phyloP scores from a whole-genome alignment of 352 stramenopile species.

The Detonula confervacea region DNA sequence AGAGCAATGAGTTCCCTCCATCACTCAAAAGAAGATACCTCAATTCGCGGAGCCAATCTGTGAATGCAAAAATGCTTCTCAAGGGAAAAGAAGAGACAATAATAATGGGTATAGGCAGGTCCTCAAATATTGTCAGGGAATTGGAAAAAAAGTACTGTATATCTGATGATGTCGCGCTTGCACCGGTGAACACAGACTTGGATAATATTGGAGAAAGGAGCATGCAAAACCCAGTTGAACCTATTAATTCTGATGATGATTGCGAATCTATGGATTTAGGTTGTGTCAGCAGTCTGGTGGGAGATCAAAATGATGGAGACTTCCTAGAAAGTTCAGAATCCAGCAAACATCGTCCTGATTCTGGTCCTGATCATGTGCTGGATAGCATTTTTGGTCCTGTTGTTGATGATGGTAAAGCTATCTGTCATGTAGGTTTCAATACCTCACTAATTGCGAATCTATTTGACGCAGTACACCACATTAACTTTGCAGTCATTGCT shows the following conservation, averaged over 20 bases:
- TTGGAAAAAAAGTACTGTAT: slow-evolving; percentile 24
- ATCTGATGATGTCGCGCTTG: background rate
- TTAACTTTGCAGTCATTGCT: slow-evolving; percentile 32
- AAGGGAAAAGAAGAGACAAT: slow-evolving; percentile 3
- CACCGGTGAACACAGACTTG: slow-evolving; percentile 8
- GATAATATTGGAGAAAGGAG: background rate
- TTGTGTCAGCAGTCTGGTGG: background rate
- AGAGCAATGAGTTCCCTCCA: slow-evolving; percentile 24
- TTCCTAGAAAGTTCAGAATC: background rate
- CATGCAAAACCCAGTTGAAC: background rate
- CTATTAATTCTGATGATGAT: slow-evolving; percentile 10
- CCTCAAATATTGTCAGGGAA: slow-evolving; percentile 17
- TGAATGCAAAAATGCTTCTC: slow-evolving; percentile 22
- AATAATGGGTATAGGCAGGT: slow-evolving; percentile 1
- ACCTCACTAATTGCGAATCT: slow-evolving; percentile 24
- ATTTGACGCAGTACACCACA: slow-evolving; percentile 45
- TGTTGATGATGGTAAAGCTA: background rate
- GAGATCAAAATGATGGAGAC: background rate
- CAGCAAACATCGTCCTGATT: background rate
- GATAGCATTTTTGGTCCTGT: slow-evolving; percentile 28
- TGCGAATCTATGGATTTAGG: slow-evolving; percentile 4
- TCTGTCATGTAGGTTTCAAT: background rate
- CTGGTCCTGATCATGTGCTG: too few species aligned
- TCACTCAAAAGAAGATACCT: slow-evolving; percentile 38
- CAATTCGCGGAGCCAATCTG: slow-evolving; percentile 28